Evolutionary conservation across 306 rosid genomes (phyloP), one percentile per base, ranked within the genome.

Genomic region (Luffa acutangula): DNA sequence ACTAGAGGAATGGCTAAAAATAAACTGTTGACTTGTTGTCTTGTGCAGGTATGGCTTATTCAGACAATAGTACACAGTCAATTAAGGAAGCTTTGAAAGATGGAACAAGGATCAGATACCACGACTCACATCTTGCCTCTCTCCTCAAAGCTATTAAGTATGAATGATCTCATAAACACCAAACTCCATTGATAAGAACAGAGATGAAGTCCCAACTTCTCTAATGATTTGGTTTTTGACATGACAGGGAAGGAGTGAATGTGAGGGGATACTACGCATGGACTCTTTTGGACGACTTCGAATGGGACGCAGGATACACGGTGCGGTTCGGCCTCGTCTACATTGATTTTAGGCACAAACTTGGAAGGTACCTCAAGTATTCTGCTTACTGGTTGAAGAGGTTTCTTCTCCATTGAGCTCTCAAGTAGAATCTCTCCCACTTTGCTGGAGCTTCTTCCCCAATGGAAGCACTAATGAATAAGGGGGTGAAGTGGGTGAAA

Each of bases 241-340:
- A 76, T 21, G 42, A 56, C 62, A 80, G 87, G 80, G 84, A 72
- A 3, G 87, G 87, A 3, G 82, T 63, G 9, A 54, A 72, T 8
- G 87, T 84, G 43, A 81, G 53, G 36, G 84, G 84, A 31, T 84
- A 84, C 42, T 84, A 39, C 46, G 45, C 76, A 1, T 84, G 87
- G 87, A 36, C 84, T 5, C 21, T 84, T 9, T 25, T 74, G 41
- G 87, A 84, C 4, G 63, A 81, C 43, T 84, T 77, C 21, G 84
- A 84, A 45, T 84, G 87, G 84, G 78, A 69, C 10, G 59, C 36
- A 7, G 87, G 87, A 20, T 81, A 39, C 36, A 72, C 84, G 0
- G 42, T 51, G 31, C 84, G 87, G 0, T 84, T 81, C 33, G 87
- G 87, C 17, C 36, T 84, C 20, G 60, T 53, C 41, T 84, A 39